Conservation (phyloP, 495 filamentous ascomycete species). For the Cercophora newfieldiana region DNA sequence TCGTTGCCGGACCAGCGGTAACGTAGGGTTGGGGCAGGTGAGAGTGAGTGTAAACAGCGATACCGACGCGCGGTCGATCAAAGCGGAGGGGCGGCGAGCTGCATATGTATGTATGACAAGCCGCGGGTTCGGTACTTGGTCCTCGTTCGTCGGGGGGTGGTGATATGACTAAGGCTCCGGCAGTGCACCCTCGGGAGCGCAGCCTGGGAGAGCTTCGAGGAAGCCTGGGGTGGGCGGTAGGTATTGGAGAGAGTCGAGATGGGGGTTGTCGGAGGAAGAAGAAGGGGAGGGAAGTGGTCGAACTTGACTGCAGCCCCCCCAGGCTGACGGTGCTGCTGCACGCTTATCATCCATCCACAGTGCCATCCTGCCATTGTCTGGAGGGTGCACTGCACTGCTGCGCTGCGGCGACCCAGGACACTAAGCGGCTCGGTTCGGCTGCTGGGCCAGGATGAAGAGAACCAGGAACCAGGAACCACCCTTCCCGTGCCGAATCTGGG, state of each 20-base stretch:
- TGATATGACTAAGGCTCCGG: neutral
- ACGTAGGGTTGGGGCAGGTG: neutral
- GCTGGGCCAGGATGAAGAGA: slow-evolving; percentile 11
- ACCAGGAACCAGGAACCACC: slow-evolving; percentile 18
- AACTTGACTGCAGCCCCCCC: neutral
- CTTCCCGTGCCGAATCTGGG: neutral
- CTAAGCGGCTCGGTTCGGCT: slow-evolving; percentile 1
- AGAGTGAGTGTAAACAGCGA: neutral
- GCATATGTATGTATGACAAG: neutral
- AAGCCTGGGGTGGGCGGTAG: neutral
- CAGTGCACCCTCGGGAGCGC: neutral
- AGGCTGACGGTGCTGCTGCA: neutral
- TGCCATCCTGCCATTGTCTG: no score
- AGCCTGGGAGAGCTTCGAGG: neutral
- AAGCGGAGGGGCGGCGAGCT: neutral
- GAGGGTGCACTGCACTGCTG: neutral
- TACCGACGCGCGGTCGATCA: slow-evolving; percentile 1
- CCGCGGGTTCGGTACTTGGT: neutral
- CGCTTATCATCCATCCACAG: slow-evolving; percentile 2
- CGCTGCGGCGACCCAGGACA: no score
- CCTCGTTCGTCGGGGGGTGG: no score
- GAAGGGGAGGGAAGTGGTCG: neutral
- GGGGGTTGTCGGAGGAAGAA: neutral
- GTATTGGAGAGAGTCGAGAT: neutral
- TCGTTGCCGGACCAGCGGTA: neutral